Conservation (phyloP, 306 rosid species). For the Gastrolobium bilobum region DNA sequence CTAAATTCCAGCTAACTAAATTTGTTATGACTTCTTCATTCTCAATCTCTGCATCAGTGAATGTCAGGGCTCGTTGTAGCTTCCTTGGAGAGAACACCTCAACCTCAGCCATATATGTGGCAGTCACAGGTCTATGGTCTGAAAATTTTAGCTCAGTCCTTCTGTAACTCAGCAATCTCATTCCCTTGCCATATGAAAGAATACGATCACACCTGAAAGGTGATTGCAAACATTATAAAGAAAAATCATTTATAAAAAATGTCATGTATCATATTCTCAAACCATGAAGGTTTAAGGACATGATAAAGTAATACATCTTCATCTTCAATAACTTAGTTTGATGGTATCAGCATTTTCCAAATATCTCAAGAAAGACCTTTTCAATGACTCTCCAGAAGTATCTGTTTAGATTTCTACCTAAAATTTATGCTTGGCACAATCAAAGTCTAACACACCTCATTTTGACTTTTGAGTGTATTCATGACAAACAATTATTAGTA, state of each 20-base stretch:
- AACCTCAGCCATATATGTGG: slow-evolving; percentile 83
- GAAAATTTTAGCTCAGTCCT: slow-evolving; percentile 78
- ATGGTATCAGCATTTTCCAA: not conserved
- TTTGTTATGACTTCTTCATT: slow-evolving; percentile 55
- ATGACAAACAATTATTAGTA: not conserved
- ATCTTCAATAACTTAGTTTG: not conserved
- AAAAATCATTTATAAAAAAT: not conserved
- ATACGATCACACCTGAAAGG: slow-evolving; percentile 90
- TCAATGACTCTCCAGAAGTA: not conserved
- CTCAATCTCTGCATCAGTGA: slow-evolving; percentile 90
- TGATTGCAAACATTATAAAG: not conserved
- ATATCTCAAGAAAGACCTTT: not conserved
- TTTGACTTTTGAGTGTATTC: not conserved
- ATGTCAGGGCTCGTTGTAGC: slow-evolving; percentile 84
- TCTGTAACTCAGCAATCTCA: slow-evolving; percentile 68
- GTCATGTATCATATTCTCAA: not conserved
- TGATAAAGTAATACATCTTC: not conserved
- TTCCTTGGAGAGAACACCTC: slow-evolving; percentile 83
- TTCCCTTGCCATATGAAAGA: slow-evolving; percentile 79
- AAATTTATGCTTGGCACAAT: not conserved
- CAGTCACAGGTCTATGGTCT: slow-evolving; percentile 96
- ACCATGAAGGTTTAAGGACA: slow-evolving; percentile 5
- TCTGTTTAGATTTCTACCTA: not conserved
- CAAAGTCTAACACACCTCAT: not conserved
- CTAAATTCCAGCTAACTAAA: slow-evolving; percentile 51